These are phyloP conservation scores for Trametes villosa DNA, from an alignment of 768 basidiomycete genomes.

Conservation along the genomic window DNA sequence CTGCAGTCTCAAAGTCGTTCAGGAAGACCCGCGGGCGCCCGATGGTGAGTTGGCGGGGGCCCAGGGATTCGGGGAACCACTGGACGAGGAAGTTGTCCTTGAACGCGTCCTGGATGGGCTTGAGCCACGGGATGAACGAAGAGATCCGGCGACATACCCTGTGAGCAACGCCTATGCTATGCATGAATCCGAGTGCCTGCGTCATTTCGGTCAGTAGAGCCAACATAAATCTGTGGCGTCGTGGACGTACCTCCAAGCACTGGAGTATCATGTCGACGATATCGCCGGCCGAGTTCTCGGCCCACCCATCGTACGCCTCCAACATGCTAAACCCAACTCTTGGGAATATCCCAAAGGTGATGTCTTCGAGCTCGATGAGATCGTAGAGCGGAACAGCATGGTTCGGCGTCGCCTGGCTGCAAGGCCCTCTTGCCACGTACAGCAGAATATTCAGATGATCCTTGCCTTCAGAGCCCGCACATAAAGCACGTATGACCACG, in stretches of 20 bases:
- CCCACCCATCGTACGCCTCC: slow-evolving; percentile 28
- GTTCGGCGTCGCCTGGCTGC: slow-evolving; percentile 26
- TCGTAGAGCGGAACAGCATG: slow-evolving; percentile 35
- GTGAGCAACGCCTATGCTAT: neutral
- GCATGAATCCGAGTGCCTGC: neutral
- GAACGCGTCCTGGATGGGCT: slow-evolving; percentile 33
- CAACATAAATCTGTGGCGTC: neutral
- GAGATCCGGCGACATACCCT: neutral
- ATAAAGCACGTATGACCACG: slow-evolving; percentile 5
- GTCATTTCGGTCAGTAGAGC: neutral
- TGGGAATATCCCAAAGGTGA: slow-evolving; percentile 36
- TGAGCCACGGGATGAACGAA: neutral
- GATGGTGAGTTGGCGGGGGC: slow-evolving; percentile 12
- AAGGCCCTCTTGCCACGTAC: slow-evolving; percentile 24
- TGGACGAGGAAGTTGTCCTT: slow-evolving; percentile 38
- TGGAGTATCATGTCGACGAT: slow-evolving; percentile 38
- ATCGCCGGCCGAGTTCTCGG: slow-evolving; percentile 37
- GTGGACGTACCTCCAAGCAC: slow-evolving; percentile 31
- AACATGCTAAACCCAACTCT: slow-evolving; percentile 21
- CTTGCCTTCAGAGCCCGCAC: neutral
- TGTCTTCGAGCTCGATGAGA: slow-evolving; percentile 33
- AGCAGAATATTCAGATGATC: slow-evolving; percentile 28
- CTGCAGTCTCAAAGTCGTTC: slow-evolving; percentile 38
- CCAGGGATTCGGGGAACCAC: slow-evolving; percentile 38
- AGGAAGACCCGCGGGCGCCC: slow-evolving; percentile 37